Percentiles rank a stretch among this genome's conserved stretches.
Evolutionary conservation across 768 basidiomycete species (phyloP).

Genomic region (Lactarius trivialis): DNA sequence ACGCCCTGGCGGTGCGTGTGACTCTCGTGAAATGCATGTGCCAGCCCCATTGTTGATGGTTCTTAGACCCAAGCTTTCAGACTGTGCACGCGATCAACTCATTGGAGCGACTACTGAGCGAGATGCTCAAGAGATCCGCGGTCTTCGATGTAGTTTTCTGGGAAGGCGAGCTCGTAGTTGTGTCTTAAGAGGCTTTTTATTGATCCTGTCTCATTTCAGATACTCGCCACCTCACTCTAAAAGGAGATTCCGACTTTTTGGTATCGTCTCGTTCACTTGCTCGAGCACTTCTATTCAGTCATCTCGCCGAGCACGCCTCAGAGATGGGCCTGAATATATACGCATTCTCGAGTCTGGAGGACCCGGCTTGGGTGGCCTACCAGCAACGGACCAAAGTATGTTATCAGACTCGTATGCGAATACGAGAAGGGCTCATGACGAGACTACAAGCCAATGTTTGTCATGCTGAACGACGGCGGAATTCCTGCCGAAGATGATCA

Average conservation of each 20-base stretch:
- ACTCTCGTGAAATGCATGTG: neutral
- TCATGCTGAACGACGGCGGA: constrained; percentile 52
- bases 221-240: constrained; percentile 38
- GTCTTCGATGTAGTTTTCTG: constrained; percentile 63
- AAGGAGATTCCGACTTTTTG: constrained; percentile 34
- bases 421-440: constrained; percentile 19
- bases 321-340: constrained; percentile 38
- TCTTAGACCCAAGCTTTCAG: constrained; percentile 50
- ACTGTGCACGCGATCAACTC: constrained; percentile 52
- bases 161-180: constrained; percentile 35
- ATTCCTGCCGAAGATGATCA: constrained; percentile 19
- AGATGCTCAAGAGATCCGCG: constrained; percentile 44
- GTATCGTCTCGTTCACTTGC: constrained; percentile 47
- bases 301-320: constrained; percentile 31
- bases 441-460: constrained; percentile 54
- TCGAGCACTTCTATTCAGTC: constrained; percentile 44
- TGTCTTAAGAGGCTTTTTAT: neutral
- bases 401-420: neutral
- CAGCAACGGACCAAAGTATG: constrained; percentile 35
- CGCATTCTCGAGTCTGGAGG: constrained; percentile 40
- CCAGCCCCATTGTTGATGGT: neutral
- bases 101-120: constrained; percentile 45
- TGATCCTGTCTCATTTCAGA: constrained; percentile 30
- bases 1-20: constrained; percentile 35
- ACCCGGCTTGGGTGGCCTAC: constrained; percentile 46